Percentiles rank a stretch among this genome's conserved stretches.
These are phyloP conservation scores for Acanthamoeba healyi DNA, from an alignment of 208 protist genomes.

Conservation along the genomic window DNA sequence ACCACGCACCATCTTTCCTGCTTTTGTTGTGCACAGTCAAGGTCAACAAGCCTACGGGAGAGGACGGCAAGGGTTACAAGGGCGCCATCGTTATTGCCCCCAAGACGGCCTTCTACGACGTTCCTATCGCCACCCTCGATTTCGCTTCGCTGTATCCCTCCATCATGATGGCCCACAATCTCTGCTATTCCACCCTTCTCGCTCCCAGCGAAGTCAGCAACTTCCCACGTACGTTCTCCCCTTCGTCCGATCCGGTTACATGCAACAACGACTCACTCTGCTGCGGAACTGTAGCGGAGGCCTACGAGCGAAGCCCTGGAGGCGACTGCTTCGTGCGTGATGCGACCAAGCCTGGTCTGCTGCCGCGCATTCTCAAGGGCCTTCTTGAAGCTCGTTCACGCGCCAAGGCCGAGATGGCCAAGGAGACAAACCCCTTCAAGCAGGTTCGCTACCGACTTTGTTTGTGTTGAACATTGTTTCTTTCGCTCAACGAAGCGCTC, in stretches of 20 bases:
- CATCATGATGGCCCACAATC: constrained; percentile 99
- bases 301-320: constrained; percentile 30
- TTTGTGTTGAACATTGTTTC: not conserved
- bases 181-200: constrained; percentile 98
- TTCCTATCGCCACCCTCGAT: constrained; percentile 98
- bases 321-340: constrained; percentile 59
- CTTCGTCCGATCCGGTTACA: not conserved
- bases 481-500: not conserved
- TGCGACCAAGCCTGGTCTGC: constrained; percentile 88
- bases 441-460: too few relatives aligned
- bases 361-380: constrained; percentile 94
- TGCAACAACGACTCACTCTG: too few relatives aligned
- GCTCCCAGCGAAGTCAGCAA: not conserved
- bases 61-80: constrained; percentile 91
- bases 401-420: constrained; percentile 92
- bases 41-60: constrained; percentile 37
- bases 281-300: not conserved
- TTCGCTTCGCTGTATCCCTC: constrained; percentile 99
- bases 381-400: constrained; percentile 94
- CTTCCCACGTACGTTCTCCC: not conserved
- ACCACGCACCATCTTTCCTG: not conserved
- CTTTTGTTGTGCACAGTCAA: too few relatives aligned
- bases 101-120: constrained; percentile 96
- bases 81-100: constrained; percentile 99
- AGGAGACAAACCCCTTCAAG: constrained; percentile 92